Conservation (phyloP, 495 filamentous ascomycete species). For the Hypomontagnella submonticulosa region DNA sequence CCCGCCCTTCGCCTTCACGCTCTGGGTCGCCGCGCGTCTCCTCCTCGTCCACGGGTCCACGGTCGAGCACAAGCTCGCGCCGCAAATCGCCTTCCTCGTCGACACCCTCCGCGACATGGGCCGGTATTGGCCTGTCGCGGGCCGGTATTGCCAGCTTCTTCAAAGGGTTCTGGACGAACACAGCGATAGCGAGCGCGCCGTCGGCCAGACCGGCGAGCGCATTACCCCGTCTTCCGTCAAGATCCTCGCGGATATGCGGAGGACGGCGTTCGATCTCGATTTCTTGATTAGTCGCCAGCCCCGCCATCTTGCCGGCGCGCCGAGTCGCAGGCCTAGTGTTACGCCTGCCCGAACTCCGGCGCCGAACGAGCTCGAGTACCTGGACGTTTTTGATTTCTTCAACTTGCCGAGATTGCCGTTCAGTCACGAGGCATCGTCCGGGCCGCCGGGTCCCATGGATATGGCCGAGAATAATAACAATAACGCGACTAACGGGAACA, state of each 20-base stretch:
- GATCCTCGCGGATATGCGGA: slow-evolving; percentile 89
- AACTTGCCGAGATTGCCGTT: slow-evolving; percentile 81
- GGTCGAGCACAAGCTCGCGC: slow-evolving; percentile 80
- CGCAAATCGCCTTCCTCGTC: slow-evolving; percentile 81
- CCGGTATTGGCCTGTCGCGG: slow-evolving; percentile 83
- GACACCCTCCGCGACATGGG: slow-evolving; percentile 83
- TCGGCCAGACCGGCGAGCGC: slow-evolving; percentile 68
- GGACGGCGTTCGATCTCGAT: slow-evolving; percentile 86
- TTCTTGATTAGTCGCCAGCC: slow-evolving; percentile 88
- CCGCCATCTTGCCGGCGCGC: slow-evolving; percentile 57
- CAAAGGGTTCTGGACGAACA: slow-evolving; percentile 87
- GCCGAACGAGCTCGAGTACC: slow-evolving; percentile 84
- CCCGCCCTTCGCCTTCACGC: slow-evolving; percentile 86
- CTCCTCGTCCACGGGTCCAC: slow-evolving; percentile 89
- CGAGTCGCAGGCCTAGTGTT: slow-evolving; percentile 53
- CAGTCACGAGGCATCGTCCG: slow-evolving; percentile 49
- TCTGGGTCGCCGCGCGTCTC: slow-evolving; percentile 91
- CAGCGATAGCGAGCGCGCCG: slow-evolving; percentile 72
- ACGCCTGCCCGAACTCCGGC: slow-evolving; percentile 70
- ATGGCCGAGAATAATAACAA: slow-evolving; percentile 27
- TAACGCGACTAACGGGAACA: slow-evolving; percentile 16
- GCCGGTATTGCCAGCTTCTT: slow-evolving; percentile 81
- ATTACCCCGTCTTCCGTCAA: slow-evolving; percentile 82
- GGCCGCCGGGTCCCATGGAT: slow-evolving; percentile 38
- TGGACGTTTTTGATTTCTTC: slow-evolving; percentile 96